Conservation (phyloP, 2,329 filamentous ascomycete species). For the Domatiomyces catenatus region DNA sequence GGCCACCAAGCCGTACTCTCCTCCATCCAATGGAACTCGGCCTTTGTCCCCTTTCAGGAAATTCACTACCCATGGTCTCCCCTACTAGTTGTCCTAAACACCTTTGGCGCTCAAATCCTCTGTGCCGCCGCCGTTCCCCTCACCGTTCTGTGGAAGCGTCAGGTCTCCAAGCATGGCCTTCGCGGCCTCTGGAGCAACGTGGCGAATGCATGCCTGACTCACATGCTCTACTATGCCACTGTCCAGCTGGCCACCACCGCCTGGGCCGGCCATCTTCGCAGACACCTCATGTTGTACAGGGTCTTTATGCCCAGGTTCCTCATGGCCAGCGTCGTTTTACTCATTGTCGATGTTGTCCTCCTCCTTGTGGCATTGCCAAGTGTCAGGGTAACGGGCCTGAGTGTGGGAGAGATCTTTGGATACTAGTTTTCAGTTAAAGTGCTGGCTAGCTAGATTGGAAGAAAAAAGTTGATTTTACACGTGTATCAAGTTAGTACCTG, state of each 20-base stretch:
- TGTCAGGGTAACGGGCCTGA: slow-evolving; percentile 58
- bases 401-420: slow-evolving; percentile 79
- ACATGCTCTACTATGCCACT: slow-evolving; percentile 67
- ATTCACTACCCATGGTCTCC: slow-evolving; percentile 82
- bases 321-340: slow-evolving; percentile 55
- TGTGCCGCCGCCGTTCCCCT: slow-evolving; percentile 67
- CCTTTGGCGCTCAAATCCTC: slow-evolving; percentile 76
- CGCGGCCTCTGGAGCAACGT: slow-evolving; percentile 38
- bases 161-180: slow-evolving; percentile 50
- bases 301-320: slow-evolving; percentile 89
- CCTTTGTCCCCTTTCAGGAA: slow-evolving; percentile 62
- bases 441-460: neutral
- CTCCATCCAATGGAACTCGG: slow-evolving; percentile 89
- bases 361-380: slow-evolving; percentile 58
- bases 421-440: slow-evolving; percentile 33
- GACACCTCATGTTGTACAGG: slow-evolving; percentile 91
- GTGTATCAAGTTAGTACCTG: no score
- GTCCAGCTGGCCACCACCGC: slow-evolving; percentile 73
- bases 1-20: slow-evolving; percentile 81
- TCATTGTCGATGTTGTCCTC: slow-evolving; percentile 61
- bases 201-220: slow-evolving; percentile 55
- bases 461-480: neutral
- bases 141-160: slow-evolving; percentile 75
- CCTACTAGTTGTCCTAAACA: slow-evolving; percentile 67
- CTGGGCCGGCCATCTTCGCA: slow-evolving; percentile 73